phyloP scores from a whole-genome alignment of 345 rosid genomes.

The Toxicodendron radicans region DNA sequence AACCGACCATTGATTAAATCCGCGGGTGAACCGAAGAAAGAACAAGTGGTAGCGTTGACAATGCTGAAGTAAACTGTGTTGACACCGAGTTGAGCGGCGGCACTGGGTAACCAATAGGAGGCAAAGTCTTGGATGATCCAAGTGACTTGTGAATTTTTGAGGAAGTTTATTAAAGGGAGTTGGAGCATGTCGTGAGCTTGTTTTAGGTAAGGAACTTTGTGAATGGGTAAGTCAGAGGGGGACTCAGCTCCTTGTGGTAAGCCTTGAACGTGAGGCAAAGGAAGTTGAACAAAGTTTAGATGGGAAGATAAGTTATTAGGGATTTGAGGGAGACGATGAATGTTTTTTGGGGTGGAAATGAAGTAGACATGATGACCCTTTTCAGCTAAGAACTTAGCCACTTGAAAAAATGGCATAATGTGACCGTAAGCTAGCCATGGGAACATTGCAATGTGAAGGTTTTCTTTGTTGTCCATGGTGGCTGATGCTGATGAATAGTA shows the following conservation, averaged over 20 bases:
- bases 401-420: constrained; percentile 9
- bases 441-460: constrained; percentile 10
- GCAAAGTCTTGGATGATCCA: constrained; percentile 19
- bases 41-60: constrained; percentile 18
- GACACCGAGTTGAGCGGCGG: constrained; percentile 23
- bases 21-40: constrained; percentile 20
- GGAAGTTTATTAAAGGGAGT: not conserved
- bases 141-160: not conserved
- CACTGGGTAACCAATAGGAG: constrained; percentile 12
- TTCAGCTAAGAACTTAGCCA: constrained; percentile 11
- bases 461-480: not conserved
- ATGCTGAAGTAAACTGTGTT: constrained; percentile 29
- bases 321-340: not conserved
- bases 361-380: constrained; percentile 18
- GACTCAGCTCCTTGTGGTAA: constrained; percentile 10
- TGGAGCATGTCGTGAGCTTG: constrained; percentile 8
- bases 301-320: not conserved
- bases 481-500: not conserved
- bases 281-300: not conserved
- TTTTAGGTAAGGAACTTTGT: constrained; percentile 10
- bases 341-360: constrained; percentile 18
- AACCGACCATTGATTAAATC: constrained; percentile 14
- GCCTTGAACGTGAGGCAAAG: constrained; percentile 7
- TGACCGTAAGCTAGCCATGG: constrained; percentile 27
- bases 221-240: constrained; percentile 5